Percentiles rank a stretch among this genome's conserved stretches.
Evolutionary conservation across 768 basidiomycete genomes (phyloP).

Genomic region (Kwoniella botswanensis): DNA sequence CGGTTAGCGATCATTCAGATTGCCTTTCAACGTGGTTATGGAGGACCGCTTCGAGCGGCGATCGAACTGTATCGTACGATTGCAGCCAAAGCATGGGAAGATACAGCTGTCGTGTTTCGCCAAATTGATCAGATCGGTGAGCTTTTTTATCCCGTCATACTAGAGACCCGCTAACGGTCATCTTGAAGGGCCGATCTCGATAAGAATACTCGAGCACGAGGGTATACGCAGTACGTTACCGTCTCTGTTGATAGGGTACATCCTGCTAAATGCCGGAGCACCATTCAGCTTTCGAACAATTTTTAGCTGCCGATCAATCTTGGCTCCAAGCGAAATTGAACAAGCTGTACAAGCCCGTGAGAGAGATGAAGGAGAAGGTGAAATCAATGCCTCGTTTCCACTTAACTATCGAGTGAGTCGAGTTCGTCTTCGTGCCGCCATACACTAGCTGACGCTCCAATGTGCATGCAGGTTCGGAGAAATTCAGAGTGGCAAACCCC

Average conservation of each 20-base stretch:
- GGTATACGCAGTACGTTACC: conserved; percentile 62
- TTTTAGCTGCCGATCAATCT: conserved; percentile 27
- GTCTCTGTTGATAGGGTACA: not conserved
- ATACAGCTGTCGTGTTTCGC: conserved; percentile 77
- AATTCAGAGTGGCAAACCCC: not conserved
- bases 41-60: conserved; percentile 71
- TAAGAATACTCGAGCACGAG: conserved; percentile 74
- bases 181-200: conserved; percentile 33
- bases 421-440: no score
- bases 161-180: no score
- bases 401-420: conserved; percentile 8
- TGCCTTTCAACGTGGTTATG: conserved; percentile 69
- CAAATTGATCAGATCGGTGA: conserved; percentile 85
- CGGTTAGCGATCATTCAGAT: conserved; percentile 75
- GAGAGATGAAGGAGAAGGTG: conserved; percentile 4
- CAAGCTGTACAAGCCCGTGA: not conserved
- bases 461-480: conserved; percentile 53
- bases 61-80: conserved; percentile 81
- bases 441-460: no score
- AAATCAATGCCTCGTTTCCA: conserved; percentile 4
- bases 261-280: no score
- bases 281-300: conserved; percentile 35
- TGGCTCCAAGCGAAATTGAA: conserved; percentile 3
- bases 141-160: not conserved
- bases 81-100: conserved; percentile 88